Conservation (phyloP, 345 rosid species). For the Kandelia obovata region DNA sequence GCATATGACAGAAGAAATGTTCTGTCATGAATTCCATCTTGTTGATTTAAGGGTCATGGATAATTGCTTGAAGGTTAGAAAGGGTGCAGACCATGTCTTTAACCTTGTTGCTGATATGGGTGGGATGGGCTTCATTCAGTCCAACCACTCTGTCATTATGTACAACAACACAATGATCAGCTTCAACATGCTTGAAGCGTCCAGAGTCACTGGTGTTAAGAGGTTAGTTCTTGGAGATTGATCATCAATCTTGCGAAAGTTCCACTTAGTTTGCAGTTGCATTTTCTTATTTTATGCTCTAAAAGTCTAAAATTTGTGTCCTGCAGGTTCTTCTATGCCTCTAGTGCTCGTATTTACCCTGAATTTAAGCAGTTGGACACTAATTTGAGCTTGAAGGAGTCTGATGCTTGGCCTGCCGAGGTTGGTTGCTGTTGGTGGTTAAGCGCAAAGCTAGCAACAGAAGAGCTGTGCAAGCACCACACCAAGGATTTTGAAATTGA, state of each 20-base stretch:
- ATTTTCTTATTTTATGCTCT: neutral
- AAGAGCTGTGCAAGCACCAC: slow-evolving; percentile 96
- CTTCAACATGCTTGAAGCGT: slow-evolving; percentile 95
- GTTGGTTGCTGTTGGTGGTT: slow-evolving; percentile 39
- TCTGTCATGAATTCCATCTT: slow-evolving; percentile 93
- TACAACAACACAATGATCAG: slow-evolving; percentile 99
- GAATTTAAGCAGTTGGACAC: slow-evolving; percentile 98
- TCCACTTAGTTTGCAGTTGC: neutral
- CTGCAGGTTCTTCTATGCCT: slow-evolving; percentile 92
- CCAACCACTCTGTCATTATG: slow-evolving; percentile 97
- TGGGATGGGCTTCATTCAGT: slow-evolving; percentile 98
- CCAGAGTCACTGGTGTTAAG: slow-evolving; percentile 83
- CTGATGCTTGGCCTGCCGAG: slow-evolving; percentile 99
- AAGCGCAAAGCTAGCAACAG: slow-evolving; percentile 71
- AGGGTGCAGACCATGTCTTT: slow-evolving; percentile 78
- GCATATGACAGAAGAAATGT: slow-evolving; percentile 98
- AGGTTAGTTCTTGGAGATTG: slow-evolving; percentile 42
- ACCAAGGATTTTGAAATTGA: slow-evolving; percentile 91
- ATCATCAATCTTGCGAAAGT: neutral
- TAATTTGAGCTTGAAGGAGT: slow-evolving; percentile 94
- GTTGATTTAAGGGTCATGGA: slow-evolving; percentile 97
- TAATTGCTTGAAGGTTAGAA: slow-evolving; percentile 80
- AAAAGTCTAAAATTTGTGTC: slow-evolving; percentile 14
- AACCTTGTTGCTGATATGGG: slow-evolving; percentile 99
- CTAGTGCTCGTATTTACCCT: slow-evolving; percentile 98